Evolutionary conservation across 73 alveolate species (phyloP).

Genomic region (Diophrys appendiculata): DNA sequence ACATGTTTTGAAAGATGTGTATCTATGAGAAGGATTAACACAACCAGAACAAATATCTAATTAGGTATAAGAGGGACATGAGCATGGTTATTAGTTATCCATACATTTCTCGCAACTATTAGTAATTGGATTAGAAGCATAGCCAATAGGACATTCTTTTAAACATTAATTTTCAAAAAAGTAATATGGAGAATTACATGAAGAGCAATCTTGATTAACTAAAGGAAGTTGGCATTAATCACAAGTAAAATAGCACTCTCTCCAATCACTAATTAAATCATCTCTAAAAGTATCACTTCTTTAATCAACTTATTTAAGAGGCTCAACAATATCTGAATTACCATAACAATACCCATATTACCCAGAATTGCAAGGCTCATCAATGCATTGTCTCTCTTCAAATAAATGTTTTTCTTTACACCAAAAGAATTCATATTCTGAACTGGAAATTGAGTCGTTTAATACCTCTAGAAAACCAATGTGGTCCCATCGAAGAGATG

Average conservation of each 20-base stretch:
- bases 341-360: not conserved
- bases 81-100: not conserved
- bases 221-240: not conserved
- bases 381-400: not conserved
- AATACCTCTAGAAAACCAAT: too few relatives aligned
- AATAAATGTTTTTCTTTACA: too few relatives aligned
- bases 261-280: not conserved
- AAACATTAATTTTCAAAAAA: not conserved
- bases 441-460: not conserved
- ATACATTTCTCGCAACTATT: not conserved
- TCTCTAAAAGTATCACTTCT: not conserved
- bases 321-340: not conserved
- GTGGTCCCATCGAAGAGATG: conserved; percentile 1
- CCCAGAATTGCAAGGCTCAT: too few relatives aligned
- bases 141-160: not conserved
- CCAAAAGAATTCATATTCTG: not conserved
- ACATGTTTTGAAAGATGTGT: not conserved
- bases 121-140: not conserved
- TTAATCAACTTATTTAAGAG: not conserved
- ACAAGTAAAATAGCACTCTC: not conserved
- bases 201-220: not conserved
- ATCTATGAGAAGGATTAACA: not conserved
- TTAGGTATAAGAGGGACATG: not conserved
- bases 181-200: not conserved
- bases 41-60: not conserved